Percentiles rank a stretch among this genome's conserved stretches.
These are phyloP conservation scores for Myxozyma sirexii DNA, from an alignment of 805 yeast species.

Conservation along the genomic window DNA sequence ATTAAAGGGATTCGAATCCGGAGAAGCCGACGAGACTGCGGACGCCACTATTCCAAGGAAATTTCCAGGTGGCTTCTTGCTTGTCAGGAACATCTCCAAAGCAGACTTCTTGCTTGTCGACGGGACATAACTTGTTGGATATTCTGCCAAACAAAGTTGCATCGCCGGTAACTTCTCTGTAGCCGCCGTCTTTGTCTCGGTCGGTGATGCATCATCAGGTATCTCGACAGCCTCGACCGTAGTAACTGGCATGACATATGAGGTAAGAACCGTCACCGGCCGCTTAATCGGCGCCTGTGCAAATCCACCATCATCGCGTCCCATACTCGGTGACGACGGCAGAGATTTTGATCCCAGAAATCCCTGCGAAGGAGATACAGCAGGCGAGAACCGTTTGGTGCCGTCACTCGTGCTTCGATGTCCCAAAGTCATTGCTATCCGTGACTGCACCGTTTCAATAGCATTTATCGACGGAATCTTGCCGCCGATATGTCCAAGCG, in stretches of 20 bases:
- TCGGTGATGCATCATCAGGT: background rate
- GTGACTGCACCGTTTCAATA: slow-evolving; percentile 31
- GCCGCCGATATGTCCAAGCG: slow-evolving; percentile 19
- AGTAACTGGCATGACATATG: background rate
- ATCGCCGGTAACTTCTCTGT: background rate
- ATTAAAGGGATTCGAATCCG: slow-evolving; percentile 32
- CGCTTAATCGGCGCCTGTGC: background rate
- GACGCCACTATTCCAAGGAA: slow-evolving; percentile 27
- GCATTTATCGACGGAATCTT: slow-evolving; percentile 27
- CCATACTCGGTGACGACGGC: background rate
- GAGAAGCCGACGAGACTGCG: slow-evolving; percentile 33
- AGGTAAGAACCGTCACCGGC: slow-evolving; percentile 4
- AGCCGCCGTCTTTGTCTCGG: background rate
- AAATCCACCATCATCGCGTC: background rate
- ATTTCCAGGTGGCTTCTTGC: slow-evolving; percentile 16
- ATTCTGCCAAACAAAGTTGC: background rate
- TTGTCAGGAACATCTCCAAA: slow-evolving; percentile 11
- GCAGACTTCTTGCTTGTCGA: background rate
- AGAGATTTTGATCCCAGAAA: background rate
- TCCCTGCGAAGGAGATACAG: background rate
- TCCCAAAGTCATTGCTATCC: slow-evolving; percentile 31
- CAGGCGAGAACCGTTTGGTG: background rate
- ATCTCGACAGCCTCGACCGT: slow-evolving; percentile 6
- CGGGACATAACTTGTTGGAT: background rate
- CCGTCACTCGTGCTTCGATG: slow-evolving; percentile 1